Percentiles rank a stretch among this genome's conserved stretches.
These are phyloP conservation scores for Gaertneriomyces semiglobifer DNA, from an alignment of 192 early-diverging fungal genomes.

Conservation along the genomic window DNA sequence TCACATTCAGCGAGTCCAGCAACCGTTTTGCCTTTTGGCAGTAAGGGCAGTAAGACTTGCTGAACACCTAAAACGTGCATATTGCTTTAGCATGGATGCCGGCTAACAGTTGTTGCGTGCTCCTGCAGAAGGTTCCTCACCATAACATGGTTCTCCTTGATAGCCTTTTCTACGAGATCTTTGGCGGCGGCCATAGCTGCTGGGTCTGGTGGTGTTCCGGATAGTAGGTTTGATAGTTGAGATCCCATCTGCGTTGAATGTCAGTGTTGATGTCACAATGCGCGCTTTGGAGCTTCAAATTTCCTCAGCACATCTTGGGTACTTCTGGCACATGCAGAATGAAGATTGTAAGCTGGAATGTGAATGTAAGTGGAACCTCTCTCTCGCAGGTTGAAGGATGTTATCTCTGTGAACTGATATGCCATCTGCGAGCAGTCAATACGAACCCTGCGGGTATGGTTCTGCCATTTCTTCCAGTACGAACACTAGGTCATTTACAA, in stretches of 20 bases:
- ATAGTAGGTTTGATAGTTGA: too few species aligned
- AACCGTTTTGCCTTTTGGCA: constrained; percentile 52
- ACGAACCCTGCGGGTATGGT: constrained; percentile 23
- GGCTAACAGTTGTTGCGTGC: too few species aligned
- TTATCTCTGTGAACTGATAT: background rate
- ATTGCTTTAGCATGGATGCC: background rate
- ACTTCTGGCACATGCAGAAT: constrained; percentile 7
- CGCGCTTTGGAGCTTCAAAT: too few species aligned
- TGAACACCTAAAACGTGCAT: constrained; percentile 44
- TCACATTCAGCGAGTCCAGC: constrained; percentile 32
- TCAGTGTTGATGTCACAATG: too few species aligned
- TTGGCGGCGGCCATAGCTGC: constrained; percentile 25
- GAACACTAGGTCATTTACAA: background rate
- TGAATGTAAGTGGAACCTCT: constrained; percentile 33
- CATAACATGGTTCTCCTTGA: constrained; percentile 35
- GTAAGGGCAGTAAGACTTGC: constrained; percentile 56
- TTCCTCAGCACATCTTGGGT: too few species aligned
- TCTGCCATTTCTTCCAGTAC: background rate
- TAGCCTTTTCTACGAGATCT: constrained; percentile 27
- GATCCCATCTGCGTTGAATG: too few species aligned
- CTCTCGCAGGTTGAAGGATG: background rate
- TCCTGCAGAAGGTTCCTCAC: background rate
- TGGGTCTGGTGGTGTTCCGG: background rate
- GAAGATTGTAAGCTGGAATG: constrained; percentile 45
- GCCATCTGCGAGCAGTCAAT: constrained; percentile 2